Conservation (phyloP, 1,284 basidiomycete species). For the Boletus semigastroideus region DNA sequence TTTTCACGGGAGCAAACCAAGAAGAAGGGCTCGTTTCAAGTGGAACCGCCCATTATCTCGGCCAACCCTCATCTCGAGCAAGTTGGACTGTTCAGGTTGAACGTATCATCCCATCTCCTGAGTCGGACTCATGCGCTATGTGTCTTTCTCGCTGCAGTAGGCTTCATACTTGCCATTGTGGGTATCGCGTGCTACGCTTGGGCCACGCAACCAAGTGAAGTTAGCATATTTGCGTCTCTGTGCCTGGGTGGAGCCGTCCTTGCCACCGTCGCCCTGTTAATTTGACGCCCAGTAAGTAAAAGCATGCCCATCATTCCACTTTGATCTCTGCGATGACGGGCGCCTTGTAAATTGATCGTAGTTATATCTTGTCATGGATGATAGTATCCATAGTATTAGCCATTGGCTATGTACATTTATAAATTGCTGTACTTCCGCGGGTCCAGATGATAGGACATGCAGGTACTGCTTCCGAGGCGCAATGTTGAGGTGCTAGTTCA, state of each 20-base stretch:
- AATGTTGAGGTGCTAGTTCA: too few relatives aligned
- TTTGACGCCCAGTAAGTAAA: too few relatives aligned
- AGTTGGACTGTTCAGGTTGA: conserved; percentile 37
- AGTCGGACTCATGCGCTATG: conserved; percentile 50
- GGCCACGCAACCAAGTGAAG: conserved; percentile 43
- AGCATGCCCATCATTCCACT: too few relatives aligned
- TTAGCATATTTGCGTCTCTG: conserved; percentile 43
- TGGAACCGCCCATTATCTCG: conserved; percentile 35
- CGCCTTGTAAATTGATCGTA: too few relatives aligned
- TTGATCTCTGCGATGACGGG: too few relatives aligned
- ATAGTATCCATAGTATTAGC: too few relatives aligned
- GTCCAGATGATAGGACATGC: too few relatives aligned
- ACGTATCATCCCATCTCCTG: conserved; percentile 45
- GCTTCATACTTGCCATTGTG: conserved; percentile 49
- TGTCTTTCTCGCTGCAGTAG: conserved; percentile 45
- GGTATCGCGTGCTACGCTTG: conserved; percentile 55
- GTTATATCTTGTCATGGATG: too few relatives aligned
- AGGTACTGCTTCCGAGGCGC: too few relatives aligned
- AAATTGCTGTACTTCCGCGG: too few relatives aligned
- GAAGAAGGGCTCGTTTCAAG: background rate
- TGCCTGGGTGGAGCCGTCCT: conserved; percentile 36
- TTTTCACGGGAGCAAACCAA: background rate
- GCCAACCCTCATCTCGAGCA: conserved; percentile 46
- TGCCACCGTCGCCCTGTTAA: background rate
- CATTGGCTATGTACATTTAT: too few relatives aligned